Conservation (phyloP, 2,329 filamentous ascomycete species). For the Diaporthe australafricana region DNA sequence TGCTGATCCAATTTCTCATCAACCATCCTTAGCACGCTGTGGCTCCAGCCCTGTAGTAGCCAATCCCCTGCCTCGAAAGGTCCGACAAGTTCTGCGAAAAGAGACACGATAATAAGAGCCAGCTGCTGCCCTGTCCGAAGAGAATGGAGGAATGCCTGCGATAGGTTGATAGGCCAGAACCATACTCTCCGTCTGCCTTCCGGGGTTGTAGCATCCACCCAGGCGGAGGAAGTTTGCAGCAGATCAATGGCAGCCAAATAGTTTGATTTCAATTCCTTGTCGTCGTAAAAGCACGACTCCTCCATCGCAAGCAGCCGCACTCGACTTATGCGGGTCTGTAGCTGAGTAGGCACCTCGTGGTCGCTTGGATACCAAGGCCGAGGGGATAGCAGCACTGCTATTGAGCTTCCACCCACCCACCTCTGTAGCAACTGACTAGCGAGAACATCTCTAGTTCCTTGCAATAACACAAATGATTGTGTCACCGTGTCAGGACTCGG, state of each 20-base stretch:
- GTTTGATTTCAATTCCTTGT: neutral
- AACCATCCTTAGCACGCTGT: neutral
- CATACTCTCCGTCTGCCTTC: neutral
- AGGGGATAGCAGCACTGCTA: neutral
- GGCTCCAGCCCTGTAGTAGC: neutral
- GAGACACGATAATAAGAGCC: neutral
- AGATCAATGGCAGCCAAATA: neutral
- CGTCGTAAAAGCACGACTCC: neutral
- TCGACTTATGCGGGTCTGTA: neutral
- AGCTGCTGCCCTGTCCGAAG: neutral
- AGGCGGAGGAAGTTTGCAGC: neutral
- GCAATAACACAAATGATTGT: neutral
- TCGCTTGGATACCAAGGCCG: neutral
- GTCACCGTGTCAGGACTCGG: neutral
- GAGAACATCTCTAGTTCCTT: neutral
- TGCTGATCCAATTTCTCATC: conserved; percentile 2
- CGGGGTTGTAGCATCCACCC: neutral
- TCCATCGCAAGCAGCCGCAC: neutral
- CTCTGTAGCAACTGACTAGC: neutral
- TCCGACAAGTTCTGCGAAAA: neutral
- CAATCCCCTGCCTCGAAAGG: neutral
- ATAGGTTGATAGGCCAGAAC: neutral
- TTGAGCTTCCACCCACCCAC: neutral
- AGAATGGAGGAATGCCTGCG: neutral
- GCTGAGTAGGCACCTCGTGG: neutral